Evolutionary conservation across 139 green algal species (phyloP), one percentile per base, ranked within the genome.

Genomic region (Volvox reticuliferus): DNA sequence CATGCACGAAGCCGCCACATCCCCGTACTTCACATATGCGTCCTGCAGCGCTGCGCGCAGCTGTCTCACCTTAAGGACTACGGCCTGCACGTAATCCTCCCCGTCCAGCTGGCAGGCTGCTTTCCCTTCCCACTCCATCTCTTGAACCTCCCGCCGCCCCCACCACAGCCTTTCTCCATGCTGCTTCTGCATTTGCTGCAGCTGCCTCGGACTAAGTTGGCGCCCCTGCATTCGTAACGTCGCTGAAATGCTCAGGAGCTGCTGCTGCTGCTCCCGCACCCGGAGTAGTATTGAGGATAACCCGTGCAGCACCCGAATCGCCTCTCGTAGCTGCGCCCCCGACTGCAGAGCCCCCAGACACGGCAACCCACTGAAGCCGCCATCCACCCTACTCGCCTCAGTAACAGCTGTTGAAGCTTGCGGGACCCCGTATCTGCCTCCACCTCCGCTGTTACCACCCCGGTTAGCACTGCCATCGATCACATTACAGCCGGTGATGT

Each of bases 291-390:
- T 55, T 13, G 50, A 73, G 20, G 71, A 24, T 44, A 90, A 32
- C n/a, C 32, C 16, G 1, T 69, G 87, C 61, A 91, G 76, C 76
- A 35, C n/a, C 76, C 20, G 26, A 14, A 91, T 79, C 17, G 87
- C 87, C 0, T 30, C 76, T 28, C 62, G 76, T 32, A 91, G 76
- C 76, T 13, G 32, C 24, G 65, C 76, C 32, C 75, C 87, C 9
- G 33, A 55, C 76, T 79, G 61, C 61, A 90, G 36, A 44, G 69
- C 73, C 50, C 19, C 69, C 17, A 63, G 26, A 20, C 85, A 55
- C 44, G 44, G 44, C 44, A 55, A 55, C 44, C 44, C 44, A 55
- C 44, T 9, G 44, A 55, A 14, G 44, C 44, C 44, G 44, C 9
- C 44, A 55, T 9, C 44, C 44, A 55, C 44, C 44, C 44, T 55